Percentiles rank a stretch among this genome's conserved stretches.
Evolutionary conservation across 176 grass and related monocot species (phyloP).

Genomic region (Bonia amplexicaulis): DNA sequence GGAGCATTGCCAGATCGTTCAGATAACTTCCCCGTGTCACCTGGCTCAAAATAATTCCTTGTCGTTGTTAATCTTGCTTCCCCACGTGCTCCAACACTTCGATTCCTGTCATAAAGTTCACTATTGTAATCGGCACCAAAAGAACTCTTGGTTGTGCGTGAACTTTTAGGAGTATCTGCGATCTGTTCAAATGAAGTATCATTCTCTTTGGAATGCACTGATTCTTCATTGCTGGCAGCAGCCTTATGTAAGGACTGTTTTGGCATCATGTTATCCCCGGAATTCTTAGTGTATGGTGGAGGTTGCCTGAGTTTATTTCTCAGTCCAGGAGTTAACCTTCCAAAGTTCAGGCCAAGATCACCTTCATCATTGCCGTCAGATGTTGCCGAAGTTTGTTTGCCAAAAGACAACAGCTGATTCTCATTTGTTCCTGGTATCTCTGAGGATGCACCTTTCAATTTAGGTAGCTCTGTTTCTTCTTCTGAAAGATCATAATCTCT

Average conservation of each 20-base stretch:
- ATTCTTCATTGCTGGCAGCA: slow-evolving; percentile 41
- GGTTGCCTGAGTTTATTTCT: slow-evolving; percentile 54
- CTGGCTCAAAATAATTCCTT: slow-evolving; percentile 29
- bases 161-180: slow-evolving; percentile 20
- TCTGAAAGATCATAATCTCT: slow-evolving; percentile 33
- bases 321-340: slow-evolving; percentile 73
- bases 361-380: slow-evolving; percentile 39
- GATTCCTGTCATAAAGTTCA: slow-evolving; percentile 22
- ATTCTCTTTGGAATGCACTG: slow-evolving; percentile 28
- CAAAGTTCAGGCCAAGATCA: slow-evolving; percentile 50
- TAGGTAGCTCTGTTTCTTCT: slow-evolving; percentile 28
- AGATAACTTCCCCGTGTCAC: slow-evolving; percentile 20
- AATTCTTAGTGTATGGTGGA: slow-evolving; percentile 42
- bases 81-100: slow-evolving; percentile 5
- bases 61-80: slow-evolving; percentile 39
- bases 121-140: slow-evolving; percentile 15
- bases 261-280: slow-evolving; percentile 17
- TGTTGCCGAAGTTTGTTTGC: slow-evolving; percentile 19
- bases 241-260: slow-evolving; percentile 35
- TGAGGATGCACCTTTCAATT: slow-evolving; percentile 6
- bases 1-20: slow-evolving; percentile 2
- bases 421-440: slow-evolving; percentile 27
- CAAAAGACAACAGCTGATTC: slow-evolving; percentile 20
- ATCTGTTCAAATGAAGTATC: slow-evolving; percentile 1
- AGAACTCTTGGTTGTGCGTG: slow-evolving; percentile 19